These are phyloP conservation scores for Suillus cothurnatus DNA, from an alignment of 768 basidiomycete genomes.

Conservation along the genomic window DNA sequence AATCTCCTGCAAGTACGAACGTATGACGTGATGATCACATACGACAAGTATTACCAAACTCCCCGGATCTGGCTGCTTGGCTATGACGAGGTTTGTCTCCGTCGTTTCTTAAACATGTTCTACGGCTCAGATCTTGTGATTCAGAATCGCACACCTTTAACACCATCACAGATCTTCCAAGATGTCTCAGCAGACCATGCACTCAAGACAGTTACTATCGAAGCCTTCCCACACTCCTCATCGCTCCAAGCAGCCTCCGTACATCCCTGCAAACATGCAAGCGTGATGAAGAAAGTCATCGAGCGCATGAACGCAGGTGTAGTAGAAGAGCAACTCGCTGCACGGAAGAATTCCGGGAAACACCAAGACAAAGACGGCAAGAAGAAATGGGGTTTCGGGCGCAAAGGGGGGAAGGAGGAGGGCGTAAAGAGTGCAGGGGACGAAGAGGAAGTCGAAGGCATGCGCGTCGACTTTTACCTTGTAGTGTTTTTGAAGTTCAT, in stretches of 20 bases:
- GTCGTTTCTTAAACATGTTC: slow-evolving; percentile 7
- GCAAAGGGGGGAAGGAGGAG: slow-evolving; percentile 64
- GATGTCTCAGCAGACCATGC: slow-evolving; percentile 98
- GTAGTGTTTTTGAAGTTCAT: slow-evolving; percentile 99
- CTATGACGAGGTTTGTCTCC: slow-evolving; percentile 83
- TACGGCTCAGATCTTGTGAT: slow-evolving; percentile 1
- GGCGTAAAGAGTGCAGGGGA: slow-evolving; percentile 38
- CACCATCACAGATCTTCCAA: slow-evolving; percentile 91
- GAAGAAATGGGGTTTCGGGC: slow-evolving; percentile 86
- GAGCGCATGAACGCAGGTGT: slow-evolving; percentile 95
- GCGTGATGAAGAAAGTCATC: slow-evolving; percentile 99
- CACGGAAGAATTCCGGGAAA: slow-evolving; percentile 49
- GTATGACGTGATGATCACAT: slow-evolving; percentile 99
- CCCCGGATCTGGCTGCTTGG: slow-evolving; percentile 97
- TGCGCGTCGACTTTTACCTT: slow-evolving; percentile 97
- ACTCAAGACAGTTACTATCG: slow-evolving; percentile 98
- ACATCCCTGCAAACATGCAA: slow-evolving; percentile 98
- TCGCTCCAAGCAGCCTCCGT: slow-evolving; percentile 89
- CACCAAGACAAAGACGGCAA: slow-evolving; percentile 48
- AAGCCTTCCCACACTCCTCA: slow-evolving; percentile 92
- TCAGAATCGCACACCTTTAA: slow-evolving; percentile 87
- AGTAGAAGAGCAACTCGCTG: slow-evolving; percentile 77
- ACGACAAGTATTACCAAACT: slow-evolving; percentile 99
- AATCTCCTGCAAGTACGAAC: slow-evolving; percentile 95
- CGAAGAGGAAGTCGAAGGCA: slow-evolving; percentile 81